Evolutionary conservation across 495 filamentous ascomycete genomes (phyloP).

Genomic region (Xylaria castorea): DNA sequence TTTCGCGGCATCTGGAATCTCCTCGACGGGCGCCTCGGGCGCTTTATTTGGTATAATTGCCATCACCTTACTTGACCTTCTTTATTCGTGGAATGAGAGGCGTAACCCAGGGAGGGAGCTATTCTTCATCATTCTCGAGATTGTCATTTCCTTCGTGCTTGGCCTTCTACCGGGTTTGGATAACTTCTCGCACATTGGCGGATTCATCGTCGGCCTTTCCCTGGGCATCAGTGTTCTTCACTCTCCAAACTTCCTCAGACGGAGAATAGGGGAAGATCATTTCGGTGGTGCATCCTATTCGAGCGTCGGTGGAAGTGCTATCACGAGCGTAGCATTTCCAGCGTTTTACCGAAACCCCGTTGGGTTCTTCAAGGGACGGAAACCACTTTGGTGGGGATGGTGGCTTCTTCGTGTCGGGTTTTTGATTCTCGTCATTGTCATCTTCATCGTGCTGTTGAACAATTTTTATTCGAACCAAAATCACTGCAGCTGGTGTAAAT

Average conservation of each 20-base stretch:
- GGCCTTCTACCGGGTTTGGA: conserved; percentile 92
- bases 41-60: conserved; percentile 91
- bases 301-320: conserved; percentile 45
- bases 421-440: conserved; percentile 77
- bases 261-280: conserved; percentile 73
- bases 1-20: conserved; percentile 78
- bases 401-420: conserved; percentile 86
- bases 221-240: conserved; percentile 86
- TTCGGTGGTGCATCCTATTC: conserved; percentile 49
- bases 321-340: conserved; percentile 52
- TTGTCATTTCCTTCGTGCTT: conserved; percentile 88
- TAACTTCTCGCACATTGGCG: conserved; percentile 97
- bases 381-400: conserved; percentile 96
- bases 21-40: conserved; percentile 88
- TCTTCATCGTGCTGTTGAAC: conserved; percentile 82
- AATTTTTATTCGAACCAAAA: conserved; percentile 86
- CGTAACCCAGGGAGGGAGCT: conserved; percentile 78
- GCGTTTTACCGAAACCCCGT: conserved; percentile 72
- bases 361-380: conserved; percentile 88
- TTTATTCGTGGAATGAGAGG: conserved; percentile 88
- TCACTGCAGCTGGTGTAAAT: conserved; percentile 90
- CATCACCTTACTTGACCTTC: conserved; percentile 82
- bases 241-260: conserved; percentile 80
- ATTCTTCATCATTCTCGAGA: conserved; percentile 80
- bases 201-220: conserved; percentile 89